These are phyloP conservation scores for Globisporangium okanoganense DNA, from an alignment of 352 stramenopile species.

Conservation along the genomic window DNA sequence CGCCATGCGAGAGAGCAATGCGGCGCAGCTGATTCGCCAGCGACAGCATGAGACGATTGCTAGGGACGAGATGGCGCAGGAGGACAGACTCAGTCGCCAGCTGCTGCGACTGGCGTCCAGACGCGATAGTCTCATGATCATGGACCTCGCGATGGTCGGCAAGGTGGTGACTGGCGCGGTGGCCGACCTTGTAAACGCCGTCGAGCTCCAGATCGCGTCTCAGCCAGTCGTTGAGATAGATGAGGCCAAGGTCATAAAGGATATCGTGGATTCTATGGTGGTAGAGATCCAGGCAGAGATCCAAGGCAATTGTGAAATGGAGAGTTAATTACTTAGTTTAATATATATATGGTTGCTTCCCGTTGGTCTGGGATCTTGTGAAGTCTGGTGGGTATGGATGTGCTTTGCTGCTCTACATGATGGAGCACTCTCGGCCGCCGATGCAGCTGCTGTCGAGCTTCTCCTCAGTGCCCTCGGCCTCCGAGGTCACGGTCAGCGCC, in stretches of 20 bases:
- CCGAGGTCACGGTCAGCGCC: slow-evolving; percentile 12
- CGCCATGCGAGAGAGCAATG: slow-evolving; percentile 36
- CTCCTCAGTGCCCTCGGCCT: slow-evolving; percentile 17
- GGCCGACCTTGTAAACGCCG: slow-evolving; percentile 5
- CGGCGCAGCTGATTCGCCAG: slow-evolving; percentile 29
- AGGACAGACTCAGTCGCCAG: slow-evolving; percentile 23
- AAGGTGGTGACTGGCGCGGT: background rate
- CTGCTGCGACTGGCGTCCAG: background rate
- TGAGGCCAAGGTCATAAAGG: background rate
- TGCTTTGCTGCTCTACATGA: slow-evolving; percentile 41
- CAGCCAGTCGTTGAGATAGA: background rate
- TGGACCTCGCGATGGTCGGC: slow-evolving; percentile 17
- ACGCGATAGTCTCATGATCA: slow-evolving; percentile 3
- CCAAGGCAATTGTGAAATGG: background rate
- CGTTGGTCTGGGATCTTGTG: background rate
- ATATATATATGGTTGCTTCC: no score
- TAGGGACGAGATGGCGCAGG: slow-evolving; percentile 17
- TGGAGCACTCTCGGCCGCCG: slow-evolving; percentile 34
- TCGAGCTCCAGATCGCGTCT: background rate
- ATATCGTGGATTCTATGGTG: background rate
- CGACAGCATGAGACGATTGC: slow-evolving; percentile 20
- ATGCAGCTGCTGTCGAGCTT: slow-evolving; percentile 37
- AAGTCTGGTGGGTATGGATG: background rate
- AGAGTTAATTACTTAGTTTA: slow-evolving; percentile 8
- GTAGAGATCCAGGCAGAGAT: background rate